Base-by-base conservation (phyloP, 164 flowering plant species). In the Annona squamosa region DNA sequence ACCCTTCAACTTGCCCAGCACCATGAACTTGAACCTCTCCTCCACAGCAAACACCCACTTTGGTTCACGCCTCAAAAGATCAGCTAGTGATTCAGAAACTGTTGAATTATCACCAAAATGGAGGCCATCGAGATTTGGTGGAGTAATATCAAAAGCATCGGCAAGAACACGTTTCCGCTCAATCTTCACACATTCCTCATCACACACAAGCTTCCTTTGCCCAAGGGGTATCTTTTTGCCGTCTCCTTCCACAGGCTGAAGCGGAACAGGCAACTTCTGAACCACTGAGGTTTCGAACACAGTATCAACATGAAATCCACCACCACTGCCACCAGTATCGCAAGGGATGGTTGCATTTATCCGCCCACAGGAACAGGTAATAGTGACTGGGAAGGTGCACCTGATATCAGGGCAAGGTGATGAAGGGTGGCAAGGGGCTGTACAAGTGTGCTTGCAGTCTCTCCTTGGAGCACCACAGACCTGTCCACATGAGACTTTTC, bases 401-500 rank as follows among this genome's bases (percentile, higher is more conserved):
- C 93, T 87, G 18, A 77, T 62, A 71, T 95, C 99, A 64, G 99
- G 99, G 81, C 99, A 95, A 59, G 80, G 76, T 12, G 88, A 75
- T 0, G 81, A 75, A 37, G 98, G 98, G 67, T 95, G 99, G 79
- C 99, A 95, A 9, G 79, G 71, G 48, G 93, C 84, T 44, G 81
- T 80, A 73, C 98, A 95, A 7, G 92, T 89, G 81, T 95, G 99
- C 77, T 92, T 83, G 78, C 99, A 95, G 37, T 92, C 98, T 80
- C 96, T 87, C 79, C 97, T 86, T 4, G 99, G 99, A 47, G 98
- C 99, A 70, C 99, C 97, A 77, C 99, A 93, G 18, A 82, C 79
- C 82, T 95, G 99, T 72, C 94, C 93, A 84, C 99, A 95, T 6
- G 99, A 86, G 65, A 81, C 72, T 76, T 79, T 88, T 2, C 44